Conservation (phyloP, 805 yeast species). For the Komagataella pastoris region DNA sequence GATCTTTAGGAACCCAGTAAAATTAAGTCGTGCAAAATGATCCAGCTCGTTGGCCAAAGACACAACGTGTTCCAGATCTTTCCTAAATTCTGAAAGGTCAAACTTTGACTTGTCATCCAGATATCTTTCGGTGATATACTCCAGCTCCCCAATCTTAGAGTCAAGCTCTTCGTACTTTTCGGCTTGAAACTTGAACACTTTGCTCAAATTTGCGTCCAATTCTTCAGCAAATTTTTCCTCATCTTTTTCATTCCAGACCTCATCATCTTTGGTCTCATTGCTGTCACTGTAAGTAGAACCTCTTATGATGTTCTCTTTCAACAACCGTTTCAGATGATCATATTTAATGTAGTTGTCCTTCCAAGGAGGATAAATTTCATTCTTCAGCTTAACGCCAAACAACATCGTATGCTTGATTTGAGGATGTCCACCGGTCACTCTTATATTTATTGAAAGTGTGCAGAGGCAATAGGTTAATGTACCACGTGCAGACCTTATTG, state of each 20-base stretch:
- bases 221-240: conserved; percentile 56
- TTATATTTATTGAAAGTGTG: neutral
- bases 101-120: conserved; percentile 20
- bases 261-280: conserved; percentile 5
- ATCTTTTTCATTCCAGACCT: conserved; percentile 56
- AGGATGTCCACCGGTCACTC: neutral
- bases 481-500: neutral
- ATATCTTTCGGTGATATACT: conserved; percentile 36
- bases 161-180: conserved; percentile 58
- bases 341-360: conserved; percentile 57
- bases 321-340: conserved; percentile 46
- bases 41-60: conserved; percentile 75
- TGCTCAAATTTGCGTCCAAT: conserved; percentile 59
- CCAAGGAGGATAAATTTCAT: conserved; percentile 86
- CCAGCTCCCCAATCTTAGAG: conserved; percentile 50
- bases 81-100: conserved; percentile 50
- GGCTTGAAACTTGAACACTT: conserved; percentile 62
- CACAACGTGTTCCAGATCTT: conserved; percentile 59
- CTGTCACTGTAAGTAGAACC: conserved; percentile 6
- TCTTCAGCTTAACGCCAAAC: conserved; percentile 72
- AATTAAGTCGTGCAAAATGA: conserved; percentile 81
- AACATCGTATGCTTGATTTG: conserved; percentile 35
- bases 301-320: conserved; percentile 54
- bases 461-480: neutral
- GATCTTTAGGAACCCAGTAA: conserved; percentile 88